Percentiles rank a stretch among this genome's conserved stretches.
Conservation (phyloP, 768 basidiomycete genomes). For the Leccinellum luteum region DNA sequence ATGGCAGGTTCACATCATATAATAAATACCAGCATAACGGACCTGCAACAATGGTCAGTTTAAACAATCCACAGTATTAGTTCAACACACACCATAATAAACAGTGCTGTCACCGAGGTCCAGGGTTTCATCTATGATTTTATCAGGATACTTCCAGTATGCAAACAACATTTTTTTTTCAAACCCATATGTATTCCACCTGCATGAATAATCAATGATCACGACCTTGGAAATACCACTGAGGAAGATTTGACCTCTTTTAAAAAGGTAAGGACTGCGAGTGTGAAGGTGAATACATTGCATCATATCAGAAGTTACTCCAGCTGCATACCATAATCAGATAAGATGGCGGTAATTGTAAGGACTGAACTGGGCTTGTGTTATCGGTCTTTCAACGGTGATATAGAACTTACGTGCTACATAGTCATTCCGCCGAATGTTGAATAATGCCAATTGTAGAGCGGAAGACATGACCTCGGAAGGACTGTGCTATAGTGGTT, state of each 20-base stretch:
- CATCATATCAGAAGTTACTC: not conserved
- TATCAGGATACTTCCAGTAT: not conserved
- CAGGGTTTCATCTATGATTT: not conserved
- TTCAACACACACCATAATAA: not conserved
- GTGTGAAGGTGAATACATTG: not conserved
- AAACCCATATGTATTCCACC: not conserved
- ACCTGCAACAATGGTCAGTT: not conserved
- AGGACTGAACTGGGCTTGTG: not conserved
- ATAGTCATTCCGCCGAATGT: not conserved
- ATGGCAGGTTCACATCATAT: not conserved
- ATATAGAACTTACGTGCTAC: not conserved
- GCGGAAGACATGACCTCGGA: not conserved
- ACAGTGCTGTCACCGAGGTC: not conserved
- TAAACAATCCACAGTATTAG: no score
- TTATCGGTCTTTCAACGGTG: not conserved
- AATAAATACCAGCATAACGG: constrained; percentile 12
- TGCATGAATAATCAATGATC: not conserved
- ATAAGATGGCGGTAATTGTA: not conserved
- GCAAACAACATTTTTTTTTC: not conserved
- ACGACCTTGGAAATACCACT: not conserved
- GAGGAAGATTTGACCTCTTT: not conserved
- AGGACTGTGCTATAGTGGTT: not conserved
- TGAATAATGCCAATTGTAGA: not conserved
- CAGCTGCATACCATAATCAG: not conserved
- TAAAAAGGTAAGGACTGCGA: not conserved